Evolutionary conservation across 2,329 filamentous ascomycete genomes (phyloP), one percentile per base, ranked within the genome.

Genomic region (Fusarium pilosicola): DNA sequence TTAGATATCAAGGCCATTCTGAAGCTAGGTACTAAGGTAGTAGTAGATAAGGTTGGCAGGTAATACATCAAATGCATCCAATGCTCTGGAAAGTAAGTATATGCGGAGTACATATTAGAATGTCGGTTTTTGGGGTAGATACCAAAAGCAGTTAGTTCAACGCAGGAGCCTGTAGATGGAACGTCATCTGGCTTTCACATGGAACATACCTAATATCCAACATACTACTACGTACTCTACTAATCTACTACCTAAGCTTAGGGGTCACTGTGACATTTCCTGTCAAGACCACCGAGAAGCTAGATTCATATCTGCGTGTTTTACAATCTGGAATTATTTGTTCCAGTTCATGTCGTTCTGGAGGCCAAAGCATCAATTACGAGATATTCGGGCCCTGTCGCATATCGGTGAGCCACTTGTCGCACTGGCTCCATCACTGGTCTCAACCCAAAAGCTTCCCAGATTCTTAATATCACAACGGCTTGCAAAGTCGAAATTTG

Each of bases 121-220:
- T 38, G 14, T 17, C 18, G 14, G 24, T 17, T 26, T 26, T 28
- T 28, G 13, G 13, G 18, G 24, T 26, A 28, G 10, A 18, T 28
- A 41, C 44, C 46, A 18, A 41, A 64, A 44, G 17, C 30, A 48
- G 62, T 61, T 64, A 62, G 62, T 60, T 62, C 60, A 62, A 64
- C 54, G 41, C 54, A 41, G 42, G 42, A 39, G 18, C 46, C 36
- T 38, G 24, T 38, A 62, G 41, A 26, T 62, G 62, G 44, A 45
- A 75, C 73, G 73, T 74, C 73, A 75, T 71, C 41, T 59, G 30
- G 56, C 62, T 74, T 65, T 75, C 74, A 76, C 69, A 76, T 76
- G 61, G 62, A 70, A 66, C 59, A 42, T 60, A 32, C 17, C 17
- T 51, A 24, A 51, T 34, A 36, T 41, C 12, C 46, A 41, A 45